These are phyloP conservation scores for Dalechampia spathulata DNA, from an alignment of 441 rosid genomes.

Conservation along the genomic window DNA sequence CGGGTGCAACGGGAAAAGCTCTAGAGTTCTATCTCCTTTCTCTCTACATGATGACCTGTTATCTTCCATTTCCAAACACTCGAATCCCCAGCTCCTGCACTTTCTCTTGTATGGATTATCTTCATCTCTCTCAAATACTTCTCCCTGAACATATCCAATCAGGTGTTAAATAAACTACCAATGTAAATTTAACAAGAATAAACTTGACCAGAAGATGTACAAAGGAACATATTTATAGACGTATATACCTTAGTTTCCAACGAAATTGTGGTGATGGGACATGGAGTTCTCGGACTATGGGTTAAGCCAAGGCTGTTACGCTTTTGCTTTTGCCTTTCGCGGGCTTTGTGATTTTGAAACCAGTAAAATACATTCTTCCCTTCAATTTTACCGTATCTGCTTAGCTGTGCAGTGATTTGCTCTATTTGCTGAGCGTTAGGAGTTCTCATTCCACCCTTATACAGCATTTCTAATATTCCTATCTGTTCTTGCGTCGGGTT, in stretches of 20 bases:
- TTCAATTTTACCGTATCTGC: conserved; percentile 90
- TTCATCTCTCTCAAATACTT: conserved; percentile 32
- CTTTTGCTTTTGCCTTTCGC: conserved; percentile 92
- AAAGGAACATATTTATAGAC: background rate
- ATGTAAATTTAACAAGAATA: no score
- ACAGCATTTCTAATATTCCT: conserved; percentile 84
- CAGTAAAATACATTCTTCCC: conserved; percentile 97
- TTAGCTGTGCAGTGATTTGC: conserved; percentile 70
- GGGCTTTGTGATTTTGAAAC: conserved; percentile 99
- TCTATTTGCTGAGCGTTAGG: conserved; percentile 93
- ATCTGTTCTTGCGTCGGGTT: conserved; percentile 97
- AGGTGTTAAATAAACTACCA: no score
- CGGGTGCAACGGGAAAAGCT: conserved; percentile 94
- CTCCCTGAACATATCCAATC: conserved; percentile 29
- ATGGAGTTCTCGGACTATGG: conserved; percentile 32
- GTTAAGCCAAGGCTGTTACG: conserved; percentile 45
- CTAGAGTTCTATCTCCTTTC: conserved; percentile 61
- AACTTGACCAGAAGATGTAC: no score
- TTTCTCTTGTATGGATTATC: conserved; percentile 71
- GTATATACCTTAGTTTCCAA: conserved; percentile 35
- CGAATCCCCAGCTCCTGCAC: conserved; percentile 85
- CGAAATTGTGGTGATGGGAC: conserved; percentile 26
- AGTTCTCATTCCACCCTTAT: conserved; percentile 83
- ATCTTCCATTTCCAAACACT: conserved; percentile 52
- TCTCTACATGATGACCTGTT: conserved; percentile 34